Conservation (phyloP, 1,284 basidiomycete species). For the Ustilago bromivora region DNA sequence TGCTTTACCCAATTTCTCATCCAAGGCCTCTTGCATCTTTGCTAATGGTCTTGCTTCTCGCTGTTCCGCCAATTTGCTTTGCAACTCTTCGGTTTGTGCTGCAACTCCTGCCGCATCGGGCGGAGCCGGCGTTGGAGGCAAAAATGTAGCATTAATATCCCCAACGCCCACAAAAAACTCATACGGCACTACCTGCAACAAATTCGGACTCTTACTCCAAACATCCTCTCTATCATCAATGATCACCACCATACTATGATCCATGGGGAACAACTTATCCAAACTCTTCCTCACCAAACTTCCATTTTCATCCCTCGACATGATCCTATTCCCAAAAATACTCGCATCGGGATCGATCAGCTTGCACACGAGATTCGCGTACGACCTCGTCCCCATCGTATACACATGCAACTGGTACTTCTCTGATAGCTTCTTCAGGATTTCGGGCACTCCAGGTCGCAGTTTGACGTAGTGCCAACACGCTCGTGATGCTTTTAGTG, state of each 20-base stretch:
- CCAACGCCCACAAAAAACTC: slow-evolving; percentile 99
- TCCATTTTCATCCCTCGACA: slow-evolving; percentile 87
- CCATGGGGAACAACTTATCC: slow-evolving; percentile 86
- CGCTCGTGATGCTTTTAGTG: slow-evolving; percentile 70
- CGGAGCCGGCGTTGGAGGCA: slow-evolving; percentile 75
- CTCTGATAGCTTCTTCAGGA: slow-evolving; percentile 79
- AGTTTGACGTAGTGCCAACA: slow-evolving; percentile 96
- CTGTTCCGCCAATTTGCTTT: slow-evolving; percentile 78
- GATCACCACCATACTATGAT: slow-evolving; percentile 98
- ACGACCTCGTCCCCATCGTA: slow-evolving; percentile 97
- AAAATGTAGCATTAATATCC: slow-evolving; percentile 94
- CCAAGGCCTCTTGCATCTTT: slow-evolving; percentile 79
- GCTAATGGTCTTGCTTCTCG: slow-evolving; percentile 87
- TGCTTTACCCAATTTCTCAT: slow-evolving; percentile 74
- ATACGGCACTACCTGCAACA: slow-evolving; percentile 95
- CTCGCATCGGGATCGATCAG: slow-evolving; percentile 89
- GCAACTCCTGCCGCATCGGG: slow-evolving; percentile 25
- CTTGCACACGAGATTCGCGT: slow-evolving; percentile 93
- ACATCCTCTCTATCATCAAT: slow-evolving; percentile 98
- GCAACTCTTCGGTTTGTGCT: slow-evolving; percentile 43
- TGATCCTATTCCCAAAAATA: slow-evolving; percentile 86
- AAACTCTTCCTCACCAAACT: slow-evolving; percentile 90
- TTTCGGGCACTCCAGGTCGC: slow-evolving; percentile 87
- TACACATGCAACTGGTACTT: slow-evolving; percentile 99
- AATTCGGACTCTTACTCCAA: slow-evolving; percentile 92